Base-by-base conservation (phyloP, 495 filamentous ascomycete species). In the Neurospora tetrasperma region DNA sequence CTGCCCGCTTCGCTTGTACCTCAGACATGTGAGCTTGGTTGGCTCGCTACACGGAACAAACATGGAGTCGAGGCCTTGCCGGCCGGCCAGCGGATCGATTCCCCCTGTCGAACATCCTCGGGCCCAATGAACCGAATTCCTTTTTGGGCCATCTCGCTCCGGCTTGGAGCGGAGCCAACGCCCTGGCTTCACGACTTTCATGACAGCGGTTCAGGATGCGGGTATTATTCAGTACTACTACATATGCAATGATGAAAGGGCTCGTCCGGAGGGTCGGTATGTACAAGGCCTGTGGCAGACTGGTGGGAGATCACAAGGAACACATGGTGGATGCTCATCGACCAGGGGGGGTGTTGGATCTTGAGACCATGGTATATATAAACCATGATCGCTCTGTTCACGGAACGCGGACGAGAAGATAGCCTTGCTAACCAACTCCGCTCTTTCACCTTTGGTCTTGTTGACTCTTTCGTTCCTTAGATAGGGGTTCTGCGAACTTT, bases 401-500 rank as follows among this genome's bases (percentile, higher is more conserved):
- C 2, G 18, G 23, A 38, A 39, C 35, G 39, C 59, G 20, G 62
- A 70, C 69, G 38, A 4, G n/a, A 23, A 42, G 41, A 23, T 18
- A 20, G 11, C 27, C 54, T 9, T 16, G 54, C 54, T 31, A 62
- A 62, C 12, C 54, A 62, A 54, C 54, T 62, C 27, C 54, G 54
- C 31, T 62, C 54, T 62, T 62, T 62, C 23, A 62, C 31, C 46
- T 38, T 70, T 35, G 23, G 23, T 23, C 27, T 35, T 71, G 23
- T 68, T 70, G 10, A 18, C 46, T 82, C 71, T 77, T 76, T 78
- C 79, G 73, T 69, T 79, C 77, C 74, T 71, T 75, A 44, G 46
- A 54, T 54, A 76, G 39, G 73, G 81, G 84, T 85, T 85, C 84
- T 82, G 83, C 76, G 83, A 85, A 85, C 84, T 85, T 78, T 72